These are phyloP conservation scores for Coniferiporia sulphurascens DNA, from an alignment of 1,284 basidiomycete species.

Conservation along the genomic window DNA sequence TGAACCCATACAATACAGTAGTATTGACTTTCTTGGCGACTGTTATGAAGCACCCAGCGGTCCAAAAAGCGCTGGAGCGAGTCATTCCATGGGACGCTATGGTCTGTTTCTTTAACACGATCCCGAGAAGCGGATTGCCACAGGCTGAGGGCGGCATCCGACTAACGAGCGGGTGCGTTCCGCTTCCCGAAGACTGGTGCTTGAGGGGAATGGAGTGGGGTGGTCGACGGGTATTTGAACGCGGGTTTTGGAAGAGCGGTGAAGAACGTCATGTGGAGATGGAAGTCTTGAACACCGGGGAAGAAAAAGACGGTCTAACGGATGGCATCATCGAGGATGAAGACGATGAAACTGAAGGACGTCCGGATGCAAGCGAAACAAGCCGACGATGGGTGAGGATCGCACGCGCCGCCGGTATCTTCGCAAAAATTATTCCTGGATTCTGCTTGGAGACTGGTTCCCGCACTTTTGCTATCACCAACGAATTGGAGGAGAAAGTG, in stretches of 20 bases:
- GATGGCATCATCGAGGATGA: conserved; percentile 83
- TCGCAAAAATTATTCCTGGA: conserved; percentile 73
- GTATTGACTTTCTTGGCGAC: conserved; percentile 87
- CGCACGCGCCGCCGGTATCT: conserved; percentile 62
- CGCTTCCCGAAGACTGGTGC: conserved; percentile 94
- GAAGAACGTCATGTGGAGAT: conserved; percentile 69
- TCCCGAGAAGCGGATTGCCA: conserved; percentile 51
- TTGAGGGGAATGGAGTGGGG: conserved; percentile 95
- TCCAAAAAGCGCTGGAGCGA: conserved; percentile 62
- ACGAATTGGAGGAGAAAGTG: conserved; percentile 66
- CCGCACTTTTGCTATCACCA: conserved; percentile 64
- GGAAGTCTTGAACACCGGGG: conserved; percentile 73
- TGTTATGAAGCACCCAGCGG: conserved; percentile 58
- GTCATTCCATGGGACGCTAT: conserved; percentile 84
- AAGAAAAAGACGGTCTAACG: conserved; percentile 41
- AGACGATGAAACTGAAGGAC: conserved; percentile 49
- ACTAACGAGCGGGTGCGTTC: conserved; percentile 59
- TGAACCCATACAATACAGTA: conserved; percentile 86
- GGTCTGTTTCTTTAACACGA: conserved; percentile 57
- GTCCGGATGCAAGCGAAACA: conserved; percentile 31
- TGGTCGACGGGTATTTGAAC: conserved; percentile 80
- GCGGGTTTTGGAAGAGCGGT: conserved; percentile 83
- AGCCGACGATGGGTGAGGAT: conserved; percentile 69
- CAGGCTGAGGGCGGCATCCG: conserved; percentile 37
- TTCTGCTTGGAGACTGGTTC: conserved; percentile 63